Base-by-base conservation (phyloP, 495 filamentous ascomycete species). In the Hypoxylon intermedium region DNA sequence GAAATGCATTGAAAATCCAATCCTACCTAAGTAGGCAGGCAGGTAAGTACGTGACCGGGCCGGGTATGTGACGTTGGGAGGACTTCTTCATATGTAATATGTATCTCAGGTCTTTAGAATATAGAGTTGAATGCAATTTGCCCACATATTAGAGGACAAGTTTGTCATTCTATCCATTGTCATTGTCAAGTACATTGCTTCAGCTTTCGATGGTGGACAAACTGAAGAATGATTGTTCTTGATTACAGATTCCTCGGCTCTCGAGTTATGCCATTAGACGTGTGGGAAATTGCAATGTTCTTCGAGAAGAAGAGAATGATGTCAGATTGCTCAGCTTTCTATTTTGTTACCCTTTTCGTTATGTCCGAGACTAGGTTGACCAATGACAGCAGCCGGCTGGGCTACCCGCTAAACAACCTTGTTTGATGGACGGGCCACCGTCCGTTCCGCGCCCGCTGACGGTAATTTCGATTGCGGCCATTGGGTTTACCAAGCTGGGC, bases 401-500 rank as follows among this genome's bases (percentile, higher is more conserved):
- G 31, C n/a, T 60, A 46, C 46, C 62, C 55, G 51, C 62, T 60
- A 37, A 60, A 60, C 62, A 65, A 60, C 62, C 62, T 56, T 60
- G 47, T 24, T 38, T 38, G 45, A 56, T 46, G 62, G 40, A 44
- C 56, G 51, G 62, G 36, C 41, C 56, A 60, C 13, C 56, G 26
- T 4, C 62, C 51, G 62, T 60, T 40, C 62, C 62, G 55, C 55
- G 51, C 47, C 55, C 46, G 56, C 54, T 47, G 58, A 53, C 30
- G 43, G 53, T 65, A 65, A 65, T 65, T 65, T 65, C 55, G 37
- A 65, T 59, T 53, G 53, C 57, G 46, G 42, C 45, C n/a, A 49
- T 40, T 53, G 49, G 42, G 46, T 23, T 44, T 47, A 9, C 33
- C 34, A 41, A n/a, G n/a, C n/a, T n/a, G n/a, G n/a, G n/a, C n/a